These are phyloP conservation scores for Blechomonas ayalai DNA, from an alignment of 208 protist genomes.

Conservation along the genomic window DNA sequence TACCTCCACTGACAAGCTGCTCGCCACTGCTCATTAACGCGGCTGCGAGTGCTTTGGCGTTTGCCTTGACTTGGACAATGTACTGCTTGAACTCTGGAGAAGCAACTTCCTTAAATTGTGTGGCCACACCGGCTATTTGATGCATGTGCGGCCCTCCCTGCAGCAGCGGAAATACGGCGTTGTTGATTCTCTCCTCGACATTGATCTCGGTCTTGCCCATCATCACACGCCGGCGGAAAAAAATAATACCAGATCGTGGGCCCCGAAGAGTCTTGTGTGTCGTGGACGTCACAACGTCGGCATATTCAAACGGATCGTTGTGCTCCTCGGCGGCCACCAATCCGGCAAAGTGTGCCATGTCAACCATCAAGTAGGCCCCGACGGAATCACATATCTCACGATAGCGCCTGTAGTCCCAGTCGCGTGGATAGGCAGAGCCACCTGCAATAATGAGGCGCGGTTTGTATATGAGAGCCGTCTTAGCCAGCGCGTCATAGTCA, in stretches of 20 bases:
- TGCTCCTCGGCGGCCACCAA: slow-evolving; percentile 66
- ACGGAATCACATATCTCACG: slow-evolving; percentile 56
- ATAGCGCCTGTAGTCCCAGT: slow-evolving; percentile 89
- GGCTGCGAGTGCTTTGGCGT: slow-evolving; percentile 57
- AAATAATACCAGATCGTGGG: slow-evolving; percentile 93
- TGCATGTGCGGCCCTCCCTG: slow-evolving; percentile 97
- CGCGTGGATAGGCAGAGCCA: slow-evolving; percentile 91
- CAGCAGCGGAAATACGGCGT: slow-evolving; percentile 92
- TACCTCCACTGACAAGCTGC: slow-evolving; percentile 86
- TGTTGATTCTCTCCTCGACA: slow-evolving; percentile 84
- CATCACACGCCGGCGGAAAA: slow-evolving; percentile 31
- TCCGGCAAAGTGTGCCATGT: slow-evolving; percentile 95
- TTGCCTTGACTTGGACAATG: slow-evolving; percentile 68
- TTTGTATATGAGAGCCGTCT: slow-evolving; percentile 64
- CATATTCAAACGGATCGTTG: slow-evolving; percentile 86
- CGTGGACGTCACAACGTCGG: slow-evolving; percentile 97
- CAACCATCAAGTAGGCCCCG: slow-evolving; percentile 87
- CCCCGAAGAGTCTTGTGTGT: slow-evolving; percentile 98
- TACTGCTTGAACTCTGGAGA: slow-evolving; percentile 91
- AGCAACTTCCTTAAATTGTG: slow-evolving; percentile 82
- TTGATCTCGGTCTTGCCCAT: slow-evolving; percentile 23
- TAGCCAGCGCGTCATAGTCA: slow-evolving; percentile 89
- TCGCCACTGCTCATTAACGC: slow-evolving; percentile 66
- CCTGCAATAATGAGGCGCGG: slow-evolving; percentile 91
- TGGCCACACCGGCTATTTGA: slow-evolving; percentile 90